Evolutionary conservation across 257 asterid genomes (phyloP).

Genomic region (Eucommia ulmoides): DNA sequence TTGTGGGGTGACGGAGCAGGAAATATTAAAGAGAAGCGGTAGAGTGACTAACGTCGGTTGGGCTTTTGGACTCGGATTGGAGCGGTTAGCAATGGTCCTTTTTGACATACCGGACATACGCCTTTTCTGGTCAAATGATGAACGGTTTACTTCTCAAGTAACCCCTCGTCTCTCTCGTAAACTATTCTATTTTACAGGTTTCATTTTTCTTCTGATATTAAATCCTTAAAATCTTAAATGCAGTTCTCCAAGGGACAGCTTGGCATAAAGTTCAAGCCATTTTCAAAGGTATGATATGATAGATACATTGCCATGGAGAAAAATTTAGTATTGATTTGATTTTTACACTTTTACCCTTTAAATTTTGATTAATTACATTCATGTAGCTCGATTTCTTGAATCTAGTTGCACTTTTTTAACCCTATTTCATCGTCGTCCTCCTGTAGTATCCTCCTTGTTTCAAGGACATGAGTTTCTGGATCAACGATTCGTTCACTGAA

Average conservation of each 20-base stretch:
- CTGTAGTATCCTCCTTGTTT: constrained; percentile 89
- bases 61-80: constrained; percentile 99
- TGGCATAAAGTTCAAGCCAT: constrained; percentile 76
- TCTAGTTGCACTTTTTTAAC: too few species aligned
- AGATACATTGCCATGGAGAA: background rate
- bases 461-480: constrained; percentile 93
- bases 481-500: constrained; percentile 70
- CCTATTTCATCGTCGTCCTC: too few species aligned
- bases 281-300: constrained; percentile 62
- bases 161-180: constrained; percentile 1
- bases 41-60: constrained; percentile 68
- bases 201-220: too few species aligned
- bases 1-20: constrained; percentile 98
- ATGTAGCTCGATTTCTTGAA: background rate
- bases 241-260: constrained; percentile 81
- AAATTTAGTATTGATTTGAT: background rate
- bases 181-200: constrained; percentile 5
- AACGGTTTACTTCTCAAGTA: constrained; percentile 96
- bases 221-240: too few species aligned
- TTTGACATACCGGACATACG: constrained; percentile 95
- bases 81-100: constrained; percentile 88
- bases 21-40: constrained; percentile 74
- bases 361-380: background rate
- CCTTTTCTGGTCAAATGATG: constrained; percentile 87
- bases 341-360: background rate